Evolutionary conservation across 345 rosid genomes (phyloP), one percentile per base, ranked within the genome.

Genomic region (Gossypium ekmanianum): DNA sequence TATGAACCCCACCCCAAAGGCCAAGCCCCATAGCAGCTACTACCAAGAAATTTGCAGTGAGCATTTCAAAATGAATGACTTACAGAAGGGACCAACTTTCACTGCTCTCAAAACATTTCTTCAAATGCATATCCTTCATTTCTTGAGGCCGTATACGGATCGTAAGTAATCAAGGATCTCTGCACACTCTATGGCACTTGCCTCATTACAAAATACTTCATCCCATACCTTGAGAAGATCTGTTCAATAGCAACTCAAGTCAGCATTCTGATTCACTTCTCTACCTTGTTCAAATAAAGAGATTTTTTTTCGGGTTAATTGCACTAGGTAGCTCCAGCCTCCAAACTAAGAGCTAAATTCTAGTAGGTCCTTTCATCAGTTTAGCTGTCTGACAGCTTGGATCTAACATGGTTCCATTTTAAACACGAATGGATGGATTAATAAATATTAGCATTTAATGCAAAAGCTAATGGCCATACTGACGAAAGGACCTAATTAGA

Each of bases 141-240:
- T 76, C 73, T 82, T 71, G 13, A 85, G 79, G 81, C 88, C 78
- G 79, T 94, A 92, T 63, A 71, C 80, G 2, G 84, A 65, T 1
- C 84, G 86, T 57, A 94, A 78, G 75, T 77, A 80, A 78, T 86
- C 89, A 39, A 92, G 88, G 64, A 83, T 75, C 84, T 91, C 91
- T 50, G 87, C 86, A 73, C 86, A 76, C 75, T 89, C 92, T 4
- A 87, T 75, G 43, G 88, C 87, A 17, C 91, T 88, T n/a, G 89
- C 87, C 78, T 91, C 83, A 8, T 71, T 79, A 74, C 92, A 78
- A 77, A 92, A 91, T 27, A 83, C 88, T 76, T 85, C 89, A 45
- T 88, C 82, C 98, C 98, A 92, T 72, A 88, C 59, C 87, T 83
- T 88, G 76, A 72, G 58, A 75, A 94, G 90, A 82, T 92, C 98